Percentiles rank a stretch among this genome's conserved stretches.
phyloP scores from a whole-genome alignment of 2,329 filamentous ascomycete species.

The Alternaria infectoria region DNA sequence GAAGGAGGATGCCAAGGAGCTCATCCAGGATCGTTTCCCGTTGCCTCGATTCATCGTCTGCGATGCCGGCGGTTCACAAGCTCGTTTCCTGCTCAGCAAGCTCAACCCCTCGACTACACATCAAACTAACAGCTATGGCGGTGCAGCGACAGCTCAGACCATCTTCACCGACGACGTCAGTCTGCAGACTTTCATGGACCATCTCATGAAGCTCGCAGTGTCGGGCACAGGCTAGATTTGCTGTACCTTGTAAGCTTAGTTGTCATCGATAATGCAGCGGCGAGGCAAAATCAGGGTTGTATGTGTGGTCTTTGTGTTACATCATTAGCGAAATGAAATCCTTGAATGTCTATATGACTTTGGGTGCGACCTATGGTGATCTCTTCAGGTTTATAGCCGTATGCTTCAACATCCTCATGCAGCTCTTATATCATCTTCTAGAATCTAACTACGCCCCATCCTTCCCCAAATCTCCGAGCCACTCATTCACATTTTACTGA shows the following conservation, averaged over 20 bases:
- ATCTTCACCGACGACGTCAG: conserved; percentile 99
- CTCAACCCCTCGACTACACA: conserved; percentile 97
- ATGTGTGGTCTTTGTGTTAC: conserved; percentile 2
- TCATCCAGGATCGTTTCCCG: conserved; percentile 98
- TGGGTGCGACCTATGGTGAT: rapidly evolving
- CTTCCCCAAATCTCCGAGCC: not conserved
- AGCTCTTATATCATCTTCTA: not conserved
- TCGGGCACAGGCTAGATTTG: conserved; percentile 40
- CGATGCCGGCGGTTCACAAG: conserved; percentile 96
- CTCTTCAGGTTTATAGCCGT: not conserved
- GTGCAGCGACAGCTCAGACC: conserved; percentile 88
- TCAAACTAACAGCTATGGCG: conserved; percentile 89
- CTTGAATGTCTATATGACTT: not conserved
- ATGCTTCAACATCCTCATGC: not conserved
- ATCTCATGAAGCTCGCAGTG: conserved; percentile 83
- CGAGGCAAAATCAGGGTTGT: not conserved
- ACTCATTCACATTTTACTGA: not conserved
- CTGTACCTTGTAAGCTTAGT: not conserved
- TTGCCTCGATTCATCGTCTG: conserved; percentile 98
- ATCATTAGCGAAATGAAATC: conserved; percentile 13
- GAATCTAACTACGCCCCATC: not conserved
- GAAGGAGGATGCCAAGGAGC: conserved; percentile 96
- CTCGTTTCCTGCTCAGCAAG: conserved; percentile 94
- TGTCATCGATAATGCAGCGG: not conserved
- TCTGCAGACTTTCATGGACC: conserved; percentile 98